Evolutionary conservation across 441 rosid species (phyloP).

Genomic region (Erodium texanum): DNA sequence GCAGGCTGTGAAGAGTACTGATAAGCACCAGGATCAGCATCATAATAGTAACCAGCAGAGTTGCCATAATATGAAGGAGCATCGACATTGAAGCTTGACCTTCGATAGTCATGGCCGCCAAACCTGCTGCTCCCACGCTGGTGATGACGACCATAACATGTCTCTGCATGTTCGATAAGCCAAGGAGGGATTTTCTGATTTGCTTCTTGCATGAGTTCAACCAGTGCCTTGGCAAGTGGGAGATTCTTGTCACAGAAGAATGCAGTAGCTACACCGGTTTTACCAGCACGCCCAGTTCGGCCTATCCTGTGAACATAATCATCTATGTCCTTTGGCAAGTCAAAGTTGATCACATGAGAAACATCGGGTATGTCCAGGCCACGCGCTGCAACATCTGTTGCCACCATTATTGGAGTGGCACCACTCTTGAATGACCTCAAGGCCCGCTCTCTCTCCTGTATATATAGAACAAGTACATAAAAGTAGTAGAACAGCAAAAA

Average conservation of each 20-base stretch:
- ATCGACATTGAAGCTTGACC: constrained; percentile 14
- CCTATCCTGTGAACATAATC: constrained; percentile 54
- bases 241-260: constrained; percentile 40
- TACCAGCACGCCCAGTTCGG: constrained; percentile 54
- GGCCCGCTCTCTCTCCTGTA: constrained; percentile 50
- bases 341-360: constrained; percentile 48
- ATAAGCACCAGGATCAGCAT: neutral
- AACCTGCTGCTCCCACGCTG: constrained; percentile 26
- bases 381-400: constrained; percentile 53
- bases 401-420: constrained; percentile 41
- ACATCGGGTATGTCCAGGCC: constrained; percentile 46
- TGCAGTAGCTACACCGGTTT: constrained; percentile 47
- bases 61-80: constrained; percentile 7
- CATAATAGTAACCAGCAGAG: neutral
- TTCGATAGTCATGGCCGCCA: constrained; percentile 42
- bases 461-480: constrained; percentile 17
- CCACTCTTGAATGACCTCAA: constrained; percentile 38
- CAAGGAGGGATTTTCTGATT: constrained; percentile 46
- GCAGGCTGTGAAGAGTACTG: neutral
- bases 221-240: constrained; percentile 35
- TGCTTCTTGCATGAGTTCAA: constrained; percentile 41
- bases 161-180: constrained; percentile 32
- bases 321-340: constrained; percentile 39
- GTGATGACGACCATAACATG: constrained; percentile 13
- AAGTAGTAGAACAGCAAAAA: neutral